A percentile compares a stretch with the other conserved stretches of the same genome.
phyloP scores from a whole-genome alignment of 2,329 filamentous ascomycete genomes.

The Ophiostoma tasmaniense region DNA sequence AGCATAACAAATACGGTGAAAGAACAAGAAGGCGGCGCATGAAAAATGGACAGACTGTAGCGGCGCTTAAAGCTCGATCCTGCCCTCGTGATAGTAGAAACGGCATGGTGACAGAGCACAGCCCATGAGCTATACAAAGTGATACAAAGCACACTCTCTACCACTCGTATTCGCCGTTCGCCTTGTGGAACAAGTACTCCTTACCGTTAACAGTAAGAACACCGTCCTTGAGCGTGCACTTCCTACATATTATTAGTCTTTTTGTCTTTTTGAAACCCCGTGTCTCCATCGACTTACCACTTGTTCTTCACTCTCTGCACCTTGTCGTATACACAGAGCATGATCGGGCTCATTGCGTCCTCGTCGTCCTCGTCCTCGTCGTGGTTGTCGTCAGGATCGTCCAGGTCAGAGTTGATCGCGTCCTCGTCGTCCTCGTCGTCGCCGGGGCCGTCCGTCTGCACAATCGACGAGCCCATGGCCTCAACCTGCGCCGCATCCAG shows the following conservation, averaged over 20 bases:
- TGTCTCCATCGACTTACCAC: slow-evolving; percentile 53
- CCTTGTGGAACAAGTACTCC: slow-evolving; percentile 98
- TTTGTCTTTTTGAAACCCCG: no score
- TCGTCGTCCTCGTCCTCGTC: slow-evolving; percentile 83
- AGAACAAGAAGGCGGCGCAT: neutral
- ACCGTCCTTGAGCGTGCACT: slow-evolving; percentile 96
- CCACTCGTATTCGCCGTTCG: slow-evolving; percentile 96
- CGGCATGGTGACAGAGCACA: neutral
- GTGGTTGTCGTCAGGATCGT: slow-evolving; percentile 81
- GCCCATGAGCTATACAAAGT: neutral
- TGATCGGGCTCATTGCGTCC: slow-evolving; percentile 75
- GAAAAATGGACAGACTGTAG: neutral
- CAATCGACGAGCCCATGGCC: slow-evolving; percentile 30
- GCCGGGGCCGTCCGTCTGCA: slow-evolving; percentile 38
- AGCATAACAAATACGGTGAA: neutral
- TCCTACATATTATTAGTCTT: slow-evolving; percentile 45
- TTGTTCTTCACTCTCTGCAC: slow-evolving; percentile 99
- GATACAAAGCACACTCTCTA: slow-evolving; percentile 35
- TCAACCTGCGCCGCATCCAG: slow-evolving; percentile 43
- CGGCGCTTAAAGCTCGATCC: no score
- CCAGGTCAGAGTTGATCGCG: slow-evolving; percentile 95
- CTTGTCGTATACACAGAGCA: slow-evolving; percentile 99
- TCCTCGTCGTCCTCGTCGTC: slow-evolving; percentile 70
- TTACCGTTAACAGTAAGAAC: slow-evolving; percentile 88
- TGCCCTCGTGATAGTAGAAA: no score